Conservation (phyloP, 768 basidiomycete genomes). For the Tricholoma flavovirens region DNA sequence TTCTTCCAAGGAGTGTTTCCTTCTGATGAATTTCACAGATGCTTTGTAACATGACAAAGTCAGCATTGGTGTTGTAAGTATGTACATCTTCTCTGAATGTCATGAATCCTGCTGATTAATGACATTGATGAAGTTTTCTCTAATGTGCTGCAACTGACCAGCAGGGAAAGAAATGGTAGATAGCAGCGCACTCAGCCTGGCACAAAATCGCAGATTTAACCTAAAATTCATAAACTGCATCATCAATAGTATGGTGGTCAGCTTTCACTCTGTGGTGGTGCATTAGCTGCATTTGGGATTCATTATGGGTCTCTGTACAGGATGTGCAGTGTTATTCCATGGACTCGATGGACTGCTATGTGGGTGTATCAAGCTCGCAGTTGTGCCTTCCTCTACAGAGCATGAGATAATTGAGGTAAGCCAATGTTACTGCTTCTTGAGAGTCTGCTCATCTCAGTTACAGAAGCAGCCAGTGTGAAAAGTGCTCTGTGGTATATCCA, state of each 20-base stretch:
- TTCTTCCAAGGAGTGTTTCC: too few species aligned
- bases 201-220: neutral
- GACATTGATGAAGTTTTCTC: too few species aligned
- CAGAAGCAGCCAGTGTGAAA: constrained; percentile 1
- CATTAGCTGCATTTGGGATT: neutral
- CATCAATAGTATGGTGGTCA: neutral
- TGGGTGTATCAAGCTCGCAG: neutral
- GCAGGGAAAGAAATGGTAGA: neutral
- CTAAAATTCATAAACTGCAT: neutral
- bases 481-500: neutral
- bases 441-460: neutral
- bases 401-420: neutral
- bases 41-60: too few species aligned
- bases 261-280: neutral
- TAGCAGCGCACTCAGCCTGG: neutral
- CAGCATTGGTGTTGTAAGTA: too few species aligned
- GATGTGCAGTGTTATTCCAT: constrained; percentile 1
- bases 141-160: neutral
- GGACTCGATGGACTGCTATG: neutral
- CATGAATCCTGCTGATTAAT: too few species aligned
- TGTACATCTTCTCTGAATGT: too few species aligned
- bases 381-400: neutral
- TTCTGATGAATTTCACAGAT: too few species aligned
- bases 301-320: constrained; percentile 3
- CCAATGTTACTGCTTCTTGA: neutral